phyloP scores from a whole-genome alignment of 2,329 filamentous ascomycete genomes.

The Cercospora nicotianae region DNA sequence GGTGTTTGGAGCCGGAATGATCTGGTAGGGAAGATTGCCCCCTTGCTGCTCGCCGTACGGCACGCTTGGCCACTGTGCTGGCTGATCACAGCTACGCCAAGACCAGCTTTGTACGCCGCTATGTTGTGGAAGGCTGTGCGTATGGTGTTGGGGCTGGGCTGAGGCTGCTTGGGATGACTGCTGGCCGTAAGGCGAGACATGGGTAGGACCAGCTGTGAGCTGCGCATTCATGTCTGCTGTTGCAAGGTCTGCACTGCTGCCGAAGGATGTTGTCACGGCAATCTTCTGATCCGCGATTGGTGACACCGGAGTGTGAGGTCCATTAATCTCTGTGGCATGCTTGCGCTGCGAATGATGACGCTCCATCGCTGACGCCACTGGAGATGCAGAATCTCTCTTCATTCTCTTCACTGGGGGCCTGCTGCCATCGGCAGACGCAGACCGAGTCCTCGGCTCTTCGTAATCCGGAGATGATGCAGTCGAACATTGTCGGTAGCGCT shows the following conservation, averaged over 20 bases:
- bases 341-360: slow-evolving; percentile 8
- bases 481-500: slow-evolving; percentile 16
- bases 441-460: slow-evolving; percentile 15
- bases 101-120: neutral
- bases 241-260: neutral
- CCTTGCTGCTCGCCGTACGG: slow-evolving; percentile 10
- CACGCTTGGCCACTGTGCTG: slow-evolving; percentile 3
- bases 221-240: neutral
- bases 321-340: slow-evolving; percentile 10
- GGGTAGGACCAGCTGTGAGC: neutral
- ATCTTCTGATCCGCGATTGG: neutral
- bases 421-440: slow-evolving; percentile 17
- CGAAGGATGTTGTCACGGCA: neutral
- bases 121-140: slow-evolving; percentile 8
- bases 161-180: neutral
- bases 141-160: neutral
- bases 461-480: slow-evolving; percentile 11
- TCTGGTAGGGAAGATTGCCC: slow-evolving; percentile 7
- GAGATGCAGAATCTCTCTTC: slow-evolving; percentile 11
- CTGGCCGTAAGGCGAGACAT: neutral
- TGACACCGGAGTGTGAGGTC: neutral
- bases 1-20: slow-evolving; percentile 1
- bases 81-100: slow-evolving; percentile 11
- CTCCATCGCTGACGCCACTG: neutral
- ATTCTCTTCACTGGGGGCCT: slow-evolving; percentile 14